These are phyloP conservation scores for Lepidium sativum DNA, from an alignment of 345 rosid species.

Conservation along the genomic window DNA sequence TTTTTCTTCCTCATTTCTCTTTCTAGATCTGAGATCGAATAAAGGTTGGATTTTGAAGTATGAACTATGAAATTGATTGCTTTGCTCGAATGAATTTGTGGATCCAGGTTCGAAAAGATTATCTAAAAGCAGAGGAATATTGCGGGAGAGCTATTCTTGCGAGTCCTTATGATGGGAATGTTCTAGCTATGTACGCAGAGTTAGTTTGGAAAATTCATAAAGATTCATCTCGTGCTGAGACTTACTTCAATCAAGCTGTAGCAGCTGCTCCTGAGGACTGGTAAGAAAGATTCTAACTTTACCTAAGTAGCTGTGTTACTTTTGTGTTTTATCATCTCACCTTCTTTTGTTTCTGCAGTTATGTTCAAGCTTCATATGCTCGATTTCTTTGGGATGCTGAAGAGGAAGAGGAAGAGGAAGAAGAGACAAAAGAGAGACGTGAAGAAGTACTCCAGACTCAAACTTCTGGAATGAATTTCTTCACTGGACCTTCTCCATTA, in stretches of 20 bases:
- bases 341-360: conserved; percentile 35
- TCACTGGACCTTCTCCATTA: conserved; percentile 35
- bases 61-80: background rate
- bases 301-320: background rate
- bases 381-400: conserved; percentile 86
- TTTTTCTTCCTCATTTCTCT: background rate
- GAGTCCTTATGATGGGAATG: conserved; percentile 60
- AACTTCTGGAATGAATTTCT: conserved; percentile 19
- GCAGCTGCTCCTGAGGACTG: conserved; percentile 75
- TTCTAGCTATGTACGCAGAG: conserved; percentile 75
- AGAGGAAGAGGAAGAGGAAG: conserved; percentile 54
- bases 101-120: conserved; percentile 57
- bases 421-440: conserved; percentile 18
- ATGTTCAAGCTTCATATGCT: conserved; percentile 83
- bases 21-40: background rate
- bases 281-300: conserved; percentile 30
- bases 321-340: background rate
- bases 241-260: conserved; percentile 73
- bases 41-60: background rate
- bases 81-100: background rate
- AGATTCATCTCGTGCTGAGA: conserved; percentile 66
- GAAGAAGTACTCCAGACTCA: conserved; percentile 10
- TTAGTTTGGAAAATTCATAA: conserved; percentile 63
- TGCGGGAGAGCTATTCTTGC: conserved; percentile 68
- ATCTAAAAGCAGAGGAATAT: conserved; percentile 67